Evolutionary conservation across 495 filamentous ascomycete genomes (phyloP), one percentile per base, ranked within the genome.

Genomic region (Xylaria venustula): DNA sequence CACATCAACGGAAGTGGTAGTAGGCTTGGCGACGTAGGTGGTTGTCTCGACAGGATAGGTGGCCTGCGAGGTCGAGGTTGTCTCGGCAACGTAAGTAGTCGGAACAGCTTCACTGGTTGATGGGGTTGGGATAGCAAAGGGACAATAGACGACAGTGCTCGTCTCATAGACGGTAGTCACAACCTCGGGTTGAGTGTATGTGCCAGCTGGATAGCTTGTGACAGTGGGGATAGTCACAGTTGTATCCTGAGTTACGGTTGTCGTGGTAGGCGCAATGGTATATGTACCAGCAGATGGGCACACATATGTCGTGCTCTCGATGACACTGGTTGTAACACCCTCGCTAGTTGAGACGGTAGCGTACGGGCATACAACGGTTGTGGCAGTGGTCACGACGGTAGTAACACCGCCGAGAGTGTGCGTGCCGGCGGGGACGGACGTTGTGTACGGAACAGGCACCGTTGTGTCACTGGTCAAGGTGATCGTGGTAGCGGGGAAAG

Each of bases 271-370:
- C 64, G 83, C 87, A 67, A 93, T 87, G 71, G 87, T 91, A 81
- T 93, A 93, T 57, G 88, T 92, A 73, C 90, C 90, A 71, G 90
- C 79, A 42, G 78, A 78, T 65, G 90, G 88, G 87, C 89, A 92
- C 67, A 87, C 83, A 73, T 88, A 92, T 67, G 87, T 89, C 67
- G 87, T 89, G 66, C 82, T 86, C 75, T 82, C 81, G 69, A 89
- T 83, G 68, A 90, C 76, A 78, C 82, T 90, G 79, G 85, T 90
- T 45, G 82, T 84, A 40, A 86, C 86, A 66, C 81, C 81, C 66
- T 79, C 81, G 71, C 78, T 76, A 70, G 83, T 87, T 42, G 77
- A 73, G 68, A 86, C 84, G 54, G 87, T 88, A 63, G 88, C 89
- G 64, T 86, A 85, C 36, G 89, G 89, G 84, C 87, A 91, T 65